Evolutionary conservation across 441 rosid species (phyloP).

Genomic region (Populus hybrid): DNA sequence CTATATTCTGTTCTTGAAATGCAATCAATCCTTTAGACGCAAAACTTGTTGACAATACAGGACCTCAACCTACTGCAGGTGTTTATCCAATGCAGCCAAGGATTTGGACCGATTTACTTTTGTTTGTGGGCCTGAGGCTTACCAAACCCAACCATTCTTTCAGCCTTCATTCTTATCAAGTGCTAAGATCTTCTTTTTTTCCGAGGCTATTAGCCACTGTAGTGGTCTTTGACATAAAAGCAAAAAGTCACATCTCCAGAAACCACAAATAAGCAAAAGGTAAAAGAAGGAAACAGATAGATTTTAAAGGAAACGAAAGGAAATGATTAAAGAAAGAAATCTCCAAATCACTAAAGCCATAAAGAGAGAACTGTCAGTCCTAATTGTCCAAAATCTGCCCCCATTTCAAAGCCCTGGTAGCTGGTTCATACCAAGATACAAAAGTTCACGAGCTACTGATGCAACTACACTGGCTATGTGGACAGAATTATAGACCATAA

Average conservation of each 20-base stretch:
- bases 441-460: background rate
- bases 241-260: constrained; percentile 13
- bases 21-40: background rate
- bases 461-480: background rate
- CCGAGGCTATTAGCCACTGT: background rate
- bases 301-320: constrained; percentile 26
- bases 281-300: constrained; percentile 22
- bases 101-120: constrained; percentile 6
- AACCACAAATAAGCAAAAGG: constrained; percentile 30
- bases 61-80: background rate
- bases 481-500: background rate
- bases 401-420: constrained; percentile 20
- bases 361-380: constrained; percentile 17
- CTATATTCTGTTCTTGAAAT: constrained; percentile 21
- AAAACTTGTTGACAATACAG: background rate
- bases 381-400: constrained; percentile 13
- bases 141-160: background rate
- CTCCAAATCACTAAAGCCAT: constrained; percentile 18
- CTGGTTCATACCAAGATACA: constrained; percentile 11
- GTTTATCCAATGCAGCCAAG: background rate
- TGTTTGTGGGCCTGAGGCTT: background rate
- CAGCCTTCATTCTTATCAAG: background rate
- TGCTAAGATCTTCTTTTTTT: background rate
- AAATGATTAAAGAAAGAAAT: constrained; percentile 21
- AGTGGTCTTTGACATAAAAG: constrained; percentile 24